phyloP scores from a whole-genome alignment of 768 basidiomycete species.

The Coprinopsis strossmayeri region DNA sequence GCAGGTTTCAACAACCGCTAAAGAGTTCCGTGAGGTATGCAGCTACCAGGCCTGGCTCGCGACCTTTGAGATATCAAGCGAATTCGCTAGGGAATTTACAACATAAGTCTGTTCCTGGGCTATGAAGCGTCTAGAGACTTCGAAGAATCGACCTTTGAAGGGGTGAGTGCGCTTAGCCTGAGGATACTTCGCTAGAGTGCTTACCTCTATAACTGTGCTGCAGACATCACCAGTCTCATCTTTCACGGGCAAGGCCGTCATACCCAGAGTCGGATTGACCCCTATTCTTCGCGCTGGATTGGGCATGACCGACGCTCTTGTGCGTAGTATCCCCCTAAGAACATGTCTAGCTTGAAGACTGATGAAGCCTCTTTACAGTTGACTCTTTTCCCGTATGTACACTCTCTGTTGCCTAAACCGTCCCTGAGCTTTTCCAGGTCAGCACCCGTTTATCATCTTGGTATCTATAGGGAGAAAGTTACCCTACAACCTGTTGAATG shows the following conservation, averaged over 20 bases:
- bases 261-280: slow-evolving; percentile 74
- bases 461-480: slow-evolving; percentile 82
- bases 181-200: neutral
- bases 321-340: slow-evolving; percentile 33
- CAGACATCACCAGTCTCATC: slow-evolving; percentile 75
- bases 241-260: slow-evolving; percentile 73
- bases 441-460: slow-evolving; percentile 86
- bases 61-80: neutral
- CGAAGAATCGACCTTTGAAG: slow-evolving; percentile 54
- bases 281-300: slow-evolving; percentile 92
- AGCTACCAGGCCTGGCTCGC: neutral
- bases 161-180: slow-evolving; percentile 38
- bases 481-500: slow-evolving; percentile 90
- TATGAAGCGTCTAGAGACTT: slow-evolving; percentile 74
- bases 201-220: slow-evolving; percentile 3
- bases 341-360: neutral
- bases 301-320: slow-evolving; percentile 87
- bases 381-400: slow-evolving; percentile 69
- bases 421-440: slow-evolving; percentile 29
- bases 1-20: slow-evolving; percentile 49
- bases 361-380: slow-evolving; percentile 29
- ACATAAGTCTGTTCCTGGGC: slow-evolving; percentile 73
- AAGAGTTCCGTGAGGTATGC: slow-evolving; percentile 69
- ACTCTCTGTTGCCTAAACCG: neutral
- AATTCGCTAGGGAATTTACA: slow-evolving; percentile 57